Conservation (phyloP, 192 early-diverging fungal genomes). For the Entomortierella beljakovae region DNA sequence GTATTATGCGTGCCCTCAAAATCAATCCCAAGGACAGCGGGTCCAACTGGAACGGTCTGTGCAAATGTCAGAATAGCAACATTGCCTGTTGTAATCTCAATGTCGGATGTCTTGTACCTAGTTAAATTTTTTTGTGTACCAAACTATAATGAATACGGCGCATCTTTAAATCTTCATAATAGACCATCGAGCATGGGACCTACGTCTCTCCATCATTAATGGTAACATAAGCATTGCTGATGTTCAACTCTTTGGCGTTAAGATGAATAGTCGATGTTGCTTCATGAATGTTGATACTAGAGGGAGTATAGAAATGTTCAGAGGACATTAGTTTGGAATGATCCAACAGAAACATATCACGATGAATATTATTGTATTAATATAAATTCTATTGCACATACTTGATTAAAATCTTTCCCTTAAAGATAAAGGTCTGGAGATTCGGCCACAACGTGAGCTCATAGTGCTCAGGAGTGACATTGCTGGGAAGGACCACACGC, state of each 20-base stretch:
- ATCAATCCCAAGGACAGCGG: conserved; percentile 34
- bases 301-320: background rate
- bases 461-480: conserved; percentile 87
- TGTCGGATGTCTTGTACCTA: conserved; percentile 47
- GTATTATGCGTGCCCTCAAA: conserved; percentile 59
- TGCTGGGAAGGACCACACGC: conserved; percentile 85
- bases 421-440: conserved; percentile 80
- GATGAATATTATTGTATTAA: background rate
- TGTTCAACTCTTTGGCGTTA: conserved; percentile 27
- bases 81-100: conserved; percentile 53
- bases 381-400: background rate
- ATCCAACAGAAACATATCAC: background rate
- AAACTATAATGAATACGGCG: no score
- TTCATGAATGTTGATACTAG: conserved; percentile 29
- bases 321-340: background rate
- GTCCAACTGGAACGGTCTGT: conserved; percentile 55
- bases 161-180: no score
- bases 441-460: conserved; percentile 81
- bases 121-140: no score
- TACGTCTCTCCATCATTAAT: conserved; percentile 18
- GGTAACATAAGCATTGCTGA: conserved; percentile 13
- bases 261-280: conserved; percentile 17
- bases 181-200: no score
- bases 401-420: conserved; percentile 60
- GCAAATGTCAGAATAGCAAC: conserved; percentile 67